These are phyloP conservation scores for Debaryomyces castellii DNA, from an alignment of 805 yeast genomes.

Conservation along the genomic window DNA sequence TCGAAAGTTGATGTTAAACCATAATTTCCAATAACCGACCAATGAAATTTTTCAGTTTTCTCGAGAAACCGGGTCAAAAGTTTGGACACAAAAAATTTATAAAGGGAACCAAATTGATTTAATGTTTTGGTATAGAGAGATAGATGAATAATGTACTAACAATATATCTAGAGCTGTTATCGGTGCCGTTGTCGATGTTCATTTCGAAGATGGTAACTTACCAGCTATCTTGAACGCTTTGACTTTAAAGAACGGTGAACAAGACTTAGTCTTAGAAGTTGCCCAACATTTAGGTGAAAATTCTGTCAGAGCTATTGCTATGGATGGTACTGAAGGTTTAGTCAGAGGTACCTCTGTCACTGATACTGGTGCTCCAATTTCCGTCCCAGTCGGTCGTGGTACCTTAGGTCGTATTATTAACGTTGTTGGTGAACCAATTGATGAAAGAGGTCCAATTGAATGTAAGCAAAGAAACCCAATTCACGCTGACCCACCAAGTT, in stretches of 20 bases:
- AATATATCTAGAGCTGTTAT: constrained; percentile 75
- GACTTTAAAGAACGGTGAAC: constrained; percentile 74
- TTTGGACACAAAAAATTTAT: neutral
- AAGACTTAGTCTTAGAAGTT: constrained; percentile 92
- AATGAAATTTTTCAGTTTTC: constrained; percentile 24
- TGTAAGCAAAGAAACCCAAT: constrained; percentile 93
- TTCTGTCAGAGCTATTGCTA: constrained; percentile 99
- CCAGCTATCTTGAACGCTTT: constrained; percentile 98
- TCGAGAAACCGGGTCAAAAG: neutral
- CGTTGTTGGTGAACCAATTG: constrained; percentile 99
- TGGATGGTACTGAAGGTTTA: constrained; percentile 99
- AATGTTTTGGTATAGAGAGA: neutral
- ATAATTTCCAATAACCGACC: constrained; percentile 15
- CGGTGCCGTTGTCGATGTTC: constrained; percentile 99
- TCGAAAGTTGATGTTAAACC: neutral
- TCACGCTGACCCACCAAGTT: constrained; percentile 96
- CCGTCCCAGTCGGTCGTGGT: constrained; percentile 99
- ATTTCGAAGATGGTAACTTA: constrained; percentile 94
- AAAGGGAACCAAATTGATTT: neutral
- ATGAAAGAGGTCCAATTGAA: constrained; percentile 98
- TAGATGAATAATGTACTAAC: constrained; percentile 29
- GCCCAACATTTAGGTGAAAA: constrained; percentile 99
- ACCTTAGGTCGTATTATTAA: constrained; percentile 98
- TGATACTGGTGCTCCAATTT: constrained; percentile 98
- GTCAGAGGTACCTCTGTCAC: constrained; percentile 91